phyloP scores from a whole-genome alignment of 2,329 filamentous ascomycete species.

The Venturia aucupariae region DNA sequence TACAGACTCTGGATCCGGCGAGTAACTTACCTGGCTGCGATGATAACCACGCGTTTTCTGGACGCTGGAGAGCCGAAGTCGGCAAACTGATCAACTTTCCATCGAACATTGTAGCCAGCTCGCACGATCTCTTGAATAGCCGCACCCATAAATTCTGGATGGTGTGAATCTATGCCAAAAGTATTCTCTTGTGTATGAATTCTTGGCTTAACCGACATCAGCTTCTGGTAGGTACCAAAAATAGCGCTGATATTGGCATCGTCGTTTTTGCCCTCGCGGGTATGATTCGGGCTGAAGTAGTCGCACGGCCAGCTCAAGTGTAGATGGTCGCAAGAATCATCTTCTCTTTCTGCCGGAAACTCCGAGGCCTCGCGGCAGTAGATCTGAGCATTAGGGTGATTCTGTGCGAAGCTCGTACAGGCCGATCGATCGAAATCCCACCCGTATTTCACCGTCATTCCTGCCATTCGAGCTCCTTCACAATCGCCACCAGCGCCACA shows the following conservation, averaged over 20 bases:
- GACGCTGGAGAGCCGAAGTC: not conserved
- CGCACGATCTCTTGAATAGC: not conserved
- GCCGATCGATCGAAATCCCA: not conserved
- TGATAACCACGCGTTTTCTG: conserved; percentile 1
- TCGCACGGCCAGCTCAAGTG: conserved; percentile 10
- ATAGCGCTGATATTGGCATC: not conserved
- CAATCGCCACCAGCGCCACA: conserved; percentile 8
- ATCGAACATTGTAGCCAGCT: conserved; percentile 6
- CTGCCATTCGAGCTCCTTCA: not conserved
- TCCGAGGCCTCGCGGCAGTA: not conserved
- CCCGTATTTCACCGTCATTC: not conserved
- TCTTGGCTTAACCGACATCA: not conserved
- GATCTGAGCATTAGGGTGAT: not conserved
- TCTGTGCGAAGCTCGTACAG: not conserved
- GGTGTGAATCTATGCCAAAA: not conserved
- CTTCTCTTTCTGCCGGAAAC: not conserved
- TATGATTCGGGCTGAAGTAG: conserved; percentile 6
- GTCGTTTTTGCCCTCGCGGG: not conserved
- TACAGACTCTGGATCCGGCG: too few species aligned
- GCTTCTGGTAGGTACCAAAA: not conserved
- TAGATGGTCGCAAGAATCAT: not conserved
- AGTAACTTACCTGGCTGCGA: conserved; percentile 8
- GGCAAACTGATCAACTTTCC: conserved; percentile 8
- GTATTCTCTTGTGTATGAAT: conserved; percentile 12
- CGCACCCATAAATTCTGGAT: not conserved